Conservation (phyloP, 768 basidiomycete genomes). For the Chalciporus piperatus region DNA sequence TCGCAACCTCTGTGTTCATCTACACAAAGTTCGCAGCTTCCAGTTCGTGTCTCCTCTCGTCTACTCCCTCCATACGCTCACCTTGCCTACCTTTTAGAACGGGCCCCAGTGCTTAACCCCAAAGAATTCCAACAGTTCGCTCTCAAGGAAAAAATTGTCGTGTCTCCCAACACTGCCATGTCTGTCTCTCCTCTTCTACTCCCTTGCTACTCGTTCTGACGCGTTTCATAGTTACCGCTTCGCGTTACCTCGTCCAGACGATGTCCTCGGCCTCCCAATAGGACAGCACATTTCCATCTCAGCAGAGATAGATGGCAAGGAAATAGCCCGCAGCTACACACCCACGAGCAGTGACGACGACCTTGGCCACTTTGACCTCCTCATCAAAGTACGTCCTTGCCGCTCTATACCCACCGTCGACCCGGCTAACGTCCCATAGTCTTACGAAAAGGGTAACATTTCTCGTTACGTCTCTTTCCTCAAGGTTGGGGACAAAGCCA, state of each 20-base stretch:
- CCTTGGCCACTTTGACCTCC: conserved; percentile 89
- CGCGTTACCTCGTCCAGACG: conserved; percentile 67
- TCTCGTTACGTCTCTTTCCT: conserved; percentile 80
- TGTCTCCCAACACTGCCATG: conserved; percentile 97
- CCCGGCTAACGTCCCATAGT: conserved; percentile 40
- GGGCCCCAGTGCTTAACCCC: conserved; percentile 71
- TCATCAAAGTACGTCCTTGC: conserved; percentile 75
- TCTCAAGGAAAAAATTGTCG: conserved; percentile 71
- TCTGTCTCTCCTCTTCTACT: conserved; percentile 37
- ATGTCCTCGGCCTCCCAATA: conserved; percentile 88
- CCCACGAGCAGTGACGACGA: conserved; percentile 94
- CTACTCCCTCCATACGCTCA: not conserved
- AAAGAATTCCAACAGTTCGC: conserved; percentile 79
- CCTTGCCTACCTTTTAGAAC: conserved; percentile 38
- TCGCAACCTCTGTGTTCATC: conserved; percentile 48
- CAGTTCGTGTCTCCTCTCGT: conserved; percentile 32
- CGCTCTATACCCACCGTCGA: not conserved
- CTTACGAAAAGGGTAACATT: conserved; percentile 97
- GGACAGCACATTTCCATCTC: conserved; percentile 95
- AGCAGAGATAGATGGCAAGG: conserved; percentile 90
- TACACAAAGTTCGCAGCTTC: conserved; percentile 47
- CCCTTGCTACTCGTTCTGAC: not conserved
- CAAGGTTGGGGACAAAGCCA: conserved; percentile 83
- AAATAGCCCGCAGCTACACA: conserved; percentile 89
- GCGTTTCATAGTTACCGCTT: conserved; percentile 77